Base-by-base conservation (phyloP, 108 stramenopile species). In the Cyclotella atomus region DNA sequence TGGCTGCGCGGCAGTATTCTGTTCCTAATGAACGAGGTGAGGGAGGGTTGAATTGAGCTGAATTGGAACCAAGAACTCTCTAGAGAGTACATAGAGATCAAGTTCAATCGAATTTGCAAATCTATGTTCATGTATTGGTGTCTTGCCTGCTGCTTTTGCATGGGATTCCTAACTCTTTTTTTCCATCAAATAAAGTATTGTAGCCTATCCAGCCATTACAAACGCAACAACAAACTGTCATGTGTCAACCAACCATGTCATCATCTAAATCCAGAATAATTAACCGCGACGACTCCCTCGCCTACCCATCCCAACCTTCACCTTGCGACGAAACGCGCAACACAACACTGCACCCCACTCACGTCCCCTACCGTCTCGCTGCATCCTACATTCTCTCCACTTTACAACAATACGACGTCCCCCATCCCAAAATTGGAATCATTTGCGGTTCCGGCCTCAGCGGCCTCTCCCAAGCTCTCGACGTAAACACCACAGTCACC, bases 361-460 rank as follows among this genome's bases (percentile, higher is more conserved):
- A 73, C 52, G 52, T 73, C 32, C 71, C 88, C 38, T 92, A 92
- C 71, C 91, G 91, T 43, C 62, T 64, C 15, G 91, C 91, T 15
- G 85, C 87, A 20, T 61, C 75, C 30, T 83, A 85, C 72, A 67
- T 92, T 33, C 36, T 59, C 33, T 32, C 79, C 33, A 69, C 61
- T 29, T 60, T 92, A 36, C 41, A 72, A 29, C 52, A 68, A 25
- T 68, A 71, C 17, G 75, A 68, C 36, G 62, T 88, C 20, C 45
- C 68, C 12, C 54, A 69, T 24, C 91, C 91, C 29, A 32, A 24
- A n/a, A 74, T 97, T 25, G 96, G 92, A n/a, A 87, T 97, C 68
- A 83, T 96, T 59, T 96, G 95, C 85, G 97, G 97, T 8, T 92
- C 91, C 16, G 97, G 97, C 28, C 87, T 97, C 10, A 88, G 91